Evolutionary conservation across 1,284 basidiomycete genomes (phyloP).

Genomic region (Cutaneotrichosporon curvatum): DNA sequence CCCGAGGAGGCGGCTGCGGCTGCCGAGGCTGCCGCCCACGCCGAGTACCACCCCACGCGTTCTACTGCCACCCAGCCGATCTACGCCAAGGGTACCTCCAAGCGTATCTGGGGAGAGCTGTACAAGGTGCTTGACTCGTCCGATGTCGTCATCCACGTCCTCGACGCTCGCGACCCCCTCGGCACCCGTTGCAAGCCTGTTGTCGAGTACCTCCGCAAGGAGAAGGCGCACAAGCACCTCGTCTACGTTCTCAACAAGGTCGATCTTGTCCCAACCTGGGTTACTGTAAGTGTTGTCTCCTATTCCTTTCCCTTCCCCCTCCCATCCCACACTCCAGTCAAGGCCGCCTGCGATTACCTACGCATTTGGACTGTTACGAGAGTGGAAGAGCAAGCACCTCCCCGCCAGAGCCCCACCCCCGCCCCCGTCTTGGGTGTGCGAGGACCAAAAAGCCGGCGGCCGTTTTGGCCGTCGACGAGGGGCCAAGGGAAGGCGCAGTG

Average conservation of each 20-base stretch:
- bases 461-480: slow-evolving; percentile 44
- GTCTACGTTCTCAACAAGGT: slow-evolving; percentile 98
- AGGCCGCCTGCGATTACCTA: slow-evolving; percentile 44
- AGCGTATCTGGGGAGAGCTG: slow-evolving; percentile 92
- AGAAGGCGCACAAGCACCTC: slow-evolving; percentile 95
- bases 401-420: slow-evolving; percentile 46
- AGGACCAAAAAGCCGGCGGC: slow-evolving; percentile 29
- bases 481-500: slow-evolving; percentile 37
- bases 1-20: slow-evolving; percentile 32
- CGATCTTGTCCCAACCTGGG: slow-evolving; percentile 97
- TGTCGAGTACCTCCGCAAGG: slow-evolving; percentile 87
- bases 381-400: slow-evolving; percentile 54
- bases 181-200: slow-evolving; percentile 97
- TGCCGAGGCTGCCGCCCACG: slow-evolving; percentile 24
- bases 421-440: slow-evolving; percentile 38
- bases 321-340: slow-evolving; percentile 51
- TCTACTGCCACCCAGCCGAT: slow-evolving; percentile 62
- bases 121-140: slow-evolving; percentile 99
- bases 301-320: slow-evolving; percentile 5
- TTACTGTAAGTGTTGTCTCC: slow-evolving; percentile 64
- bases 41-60: slow-evolving; percentile 31
- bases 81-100: slow-evolving; percentile 84
- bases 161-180: slow-evolving; percentile 92
- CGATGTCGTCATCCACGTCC: slow-evolving; percentile 90
- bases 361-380: slow-evolving; percentile 54